phyloP scores from a whole-genome alignment of 805 yeast species.

The Grigorovia yakushimaensis region DNA sequence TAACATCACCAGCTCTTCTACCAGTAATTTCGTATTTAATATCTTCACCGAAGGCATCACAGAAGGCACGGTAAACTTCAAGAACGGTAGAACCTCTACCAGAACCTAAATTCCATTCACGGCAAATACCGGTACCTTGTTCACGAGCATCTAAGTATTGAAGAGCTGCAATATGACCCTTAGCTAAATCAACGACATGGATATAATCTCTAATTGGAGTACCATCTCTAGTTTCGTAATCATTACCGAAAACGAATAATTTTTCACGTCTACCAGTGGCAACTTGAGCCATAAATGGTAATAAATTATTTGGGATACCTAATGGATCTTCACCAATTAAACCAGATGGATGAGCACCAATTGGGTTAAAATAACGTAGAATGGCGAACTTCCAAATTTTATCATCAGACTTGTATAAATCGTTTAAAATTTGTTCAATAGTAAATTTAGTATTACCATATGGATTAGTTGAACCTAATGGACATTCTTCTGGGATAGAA shows the following conservation, averaged over 20 bases:
- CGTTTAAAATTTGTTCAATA: constrained; percentile 54
- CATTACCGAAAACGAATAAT: constrained; percentile 60
- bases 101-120: constrained; percentile 80
- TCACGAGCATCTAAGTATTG: constrained; percentile 34
- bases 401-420: constrained; percentile 37
- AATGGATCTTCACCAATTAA: constrained; percentile 72
- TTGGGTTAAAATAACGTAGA: constrained; percentile 72
- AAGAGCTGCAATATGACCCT: constrained; percentile 68
- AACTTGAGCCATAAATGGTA: constrained; percentile 70
- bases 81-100: constrained; percentile 74
- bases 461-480: constrained; percentile 65
- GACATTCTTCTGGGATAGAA: constrained; percentile 73
- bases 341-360: constrained; percentile 81
- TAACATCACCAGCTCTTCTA: constrained; percentile 69
- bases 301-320: constrained; percentile 66
- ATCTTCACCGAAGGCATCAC: constrained; percentile 51
- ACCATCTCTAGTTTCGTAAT: constrained; percentile 64
- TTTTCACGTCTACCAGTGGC: constrained; percentile 63
- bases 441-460: constrained; percentile 65
- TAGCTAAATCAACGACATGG: constrained; percentile 71
- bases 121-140: constrained; percentile 40
- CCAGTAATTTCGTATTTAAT: constrained; percentile 57
- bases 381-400: constrained; percentile 45
- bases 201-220: constrained; percentile 77
- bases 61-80: constrained; percentile 58